These are phyloP conservation scores for Fusarium fracticaudum DNA, from an alignment of 2,329 filamentous ascomycete genomes.

Conservation along the genomic window DNA sequence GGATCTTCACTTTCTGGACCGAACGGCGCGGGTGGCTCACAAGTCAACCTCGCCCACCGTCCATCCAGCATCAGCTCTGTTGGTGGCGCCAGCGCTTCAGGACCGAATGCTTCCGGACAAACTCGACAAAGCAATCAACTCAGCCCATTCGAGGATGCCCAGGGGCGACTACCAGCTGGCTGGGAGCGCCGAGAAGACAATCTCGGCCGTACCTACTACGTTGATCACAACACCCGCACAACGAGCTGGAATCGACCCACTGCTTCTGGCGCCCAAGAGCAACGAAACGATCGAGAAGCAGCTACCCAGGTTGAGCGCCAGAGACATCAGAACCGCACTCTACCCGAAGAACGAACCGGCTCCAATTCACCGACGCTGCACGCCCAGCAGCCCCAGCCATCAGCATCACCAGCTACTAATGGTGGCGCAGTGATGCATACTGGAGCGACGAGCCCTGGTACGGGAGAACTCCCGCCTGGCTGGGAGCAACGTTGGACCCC, in stretches of 20 bases:
- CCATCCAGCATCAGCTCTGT: conserved; percentile 59
- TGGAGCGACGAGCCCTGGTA: conserved; percentile 89
- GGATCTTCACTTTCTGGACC: conserved; percentile 62
- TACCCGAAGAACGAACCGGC: conserved; percentile 94
- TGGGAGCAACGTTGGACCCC: conserved; percentile 98
- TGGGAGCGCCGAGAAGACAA: conserved; percentile 98
- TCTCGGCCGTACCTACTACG: conserved; percentile 94
- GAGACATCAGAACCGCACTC: conserved; percentile 92
- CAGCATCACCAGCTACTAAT: conserved; percentile 48
- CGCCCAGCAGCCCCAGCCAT: conserved; percentile 58
- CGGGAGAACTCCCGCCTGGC: conserved; percentile 91
- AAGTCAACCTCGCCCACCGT: conserved; percentile 55
- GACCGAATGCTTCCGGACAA: conserved; percentile 46
- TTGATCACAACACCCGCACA: conserved; percentile 95
- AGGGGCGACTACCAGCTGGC: conserved; percentile 88
- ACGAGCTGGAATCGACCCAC: conserved; percentile 96
- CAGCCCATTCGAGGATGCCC: conserved; percentile 96
- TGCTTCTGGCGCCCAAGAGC: conserved; percentile 77
- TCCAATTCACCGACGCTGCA: conserved; percentile 86
- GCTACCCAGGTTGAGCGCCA: conserved; percentile 93
- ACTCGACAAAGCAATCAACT: conserved; percentile 59
- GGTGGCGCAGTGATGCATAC: conserved; percentile 92
- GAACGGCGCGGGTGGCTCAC: conserved; percentile 56
- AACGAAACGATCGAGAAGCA: conserved; percentile 81
- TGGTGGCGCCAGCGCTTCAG: conserved; percentile 35